Evolutionary conservation across 2,329 filamentous ascomycete genomes (phyloP), one percentile per base, ranked within the genome.

Genomic region (Nemania diffusa): DNA sequence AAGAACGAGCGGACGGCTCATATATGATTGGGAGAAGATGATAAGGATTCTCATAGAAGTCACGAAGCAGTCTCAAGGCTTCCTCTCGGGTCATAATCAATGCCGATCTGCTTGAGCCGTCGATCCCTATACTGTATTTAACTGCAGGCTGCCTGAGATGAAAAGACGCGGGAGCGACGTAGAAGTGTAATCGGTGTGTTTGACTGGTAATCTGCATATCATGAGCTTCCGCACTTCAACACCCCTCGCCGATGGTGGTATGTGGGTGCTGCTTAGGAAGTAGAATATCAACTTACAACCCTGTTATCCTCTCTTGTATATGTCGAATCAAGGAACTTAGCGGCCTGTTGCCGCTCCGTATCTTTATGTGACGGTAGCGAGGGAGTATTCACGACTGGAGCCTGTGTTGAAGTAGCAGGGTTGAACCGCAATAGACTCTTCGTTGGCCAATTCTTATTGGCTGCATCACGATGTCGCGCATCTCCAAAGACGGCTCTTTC

Each of bases 401-500:
- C n/a, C 20, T 53, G 53, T 17, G 57, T 57, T 40, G 62, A 50
- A 40, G 58, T 17, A 57, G 48, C 34, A 48, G 65, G 17, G n/a
- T 32, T 62, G 1, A 42, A 13, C 22, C 52, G 42, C 13, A 56
- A 27, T 8, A 7, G 20, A 40, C 22, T 44, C 26, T 50, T 58
- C n/a, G 58, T 59, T 17, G 58, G 40, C 27, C 11, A 32, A 17
- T n/a, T 20, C 22, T 17, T 17, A 29, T 51, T 37, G 9, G 26
- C 13, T n/a, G 27, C 15, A 13, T 29, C 37, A 9, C 42, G 22
- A 40, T 24, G 50, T 0, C 42, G 37, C n/a, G 17, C 26, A 29
- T 57, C 48, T 22, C 69, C 62, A 57, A 75, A 77, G 6, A 78
- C 72, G 17, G 75, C 73, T n/a, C 72, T 65, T 62, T 78, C 76